Evolutionary conservation across 2,329 filamentous ascomycete genomes (phyloP), one percentile per base, ranked within the genome.

Genomic region (Pseudocercospora cruenta): DNA sequence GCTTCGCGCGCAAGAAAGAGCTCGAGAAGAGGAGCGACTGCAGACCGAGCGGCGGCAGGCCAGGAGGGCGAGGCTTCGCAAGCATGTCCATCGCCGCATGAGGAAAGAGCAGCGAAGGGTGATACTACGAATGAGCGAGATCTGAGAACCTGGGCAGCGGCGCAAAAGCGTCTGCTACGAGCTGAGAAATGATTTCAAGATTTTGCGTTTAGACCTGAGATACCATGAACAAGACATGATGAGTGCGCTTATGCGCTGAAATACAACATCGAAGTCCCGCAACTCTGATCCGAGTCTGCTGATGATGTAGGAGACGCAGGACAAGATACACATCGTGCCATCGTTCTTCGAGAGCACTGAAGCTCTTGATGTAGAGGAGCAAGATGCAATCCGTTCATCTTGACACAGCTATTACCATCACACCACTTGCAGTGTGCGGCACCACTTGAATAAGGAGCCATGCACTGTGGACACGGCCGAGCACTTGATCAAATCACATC

Each of bases 181-280:
- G 53, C 53, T 57, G 24, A 16, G 24, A 4, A 33, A 28, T 19
- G 53, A 33, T 26, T 19, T 33, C 16, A 21, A 19, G 26, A 33
- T 21, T 24, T 53, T 14, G 19, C 45, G 24, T 58, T 22, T 19
- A 36, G 14, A 22, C 22, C 22, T 33, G 53, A 57, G 53, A 57
- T 57, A 57, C 53, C 28, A 57, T 16, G 53, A 33, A 26, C 26
- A 26, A 33, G 53, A 28, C n/a, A 57, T 19, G 53, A 57, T 57
- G 4, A 19, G n/a, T 16, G n/a, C 28, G 28, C 45, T 8, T 26
- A 26, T 45, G 24, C 26, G 57, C 12, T 14, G 14, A 54, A 39
- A 22, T 5, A 26, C 24, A 3, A 3, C 5, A 3, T 26, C 24
- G 24, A 26, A 26, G 24, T 26, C 24, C 24, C 5, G 24, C 3